phyloP scores from a whole-genome alignment of 306 rosid species.

The Rubus parviflorus region DNA sequence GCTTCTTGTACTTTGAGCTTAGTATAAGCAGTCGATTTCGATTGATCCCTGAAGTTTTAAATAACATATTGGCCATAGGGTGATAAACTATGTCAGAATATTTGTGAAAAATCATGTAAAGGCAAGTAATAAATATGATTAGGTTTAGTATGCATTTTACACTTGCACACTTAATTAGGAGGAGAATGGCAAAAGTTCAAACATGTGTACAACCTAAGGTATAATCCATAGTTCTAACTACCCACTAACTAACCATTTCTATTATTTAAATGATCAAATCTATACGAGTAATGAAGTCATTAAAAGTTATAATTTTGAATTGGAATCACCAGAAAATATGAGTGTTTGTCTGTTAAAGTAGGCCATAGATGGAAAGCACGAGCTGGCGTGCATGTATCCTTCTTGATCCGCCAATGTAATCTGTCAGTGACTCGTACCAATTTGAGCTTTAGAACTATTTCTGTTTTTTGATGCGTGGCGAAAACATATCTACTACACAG shows the following conservation, averaged over 20 bases:
- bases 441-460: not conserved
- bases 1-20: not conserved
- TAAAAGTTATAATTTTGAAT: not conserved
- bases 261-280: not conserved
- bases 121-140: not conserved
- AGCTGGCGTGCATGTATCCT: not conserved
- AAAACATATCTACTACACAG: not conserved
- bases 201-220: not conserved
- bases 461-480: not conserved
- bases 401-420: conserved; percentile 1
- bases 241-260: not conserved
- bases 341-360: not conserved
- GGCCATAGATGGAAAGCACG: not conserved
- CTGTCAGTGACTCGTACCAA: not conserved
- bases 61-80: not conserved
- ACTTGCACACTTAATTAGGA: not conserved
- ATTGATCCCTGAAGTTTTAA: not conserved
- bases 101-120: not conserved
- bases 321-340: not conserved
- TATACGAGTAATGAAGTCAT: not conserved
- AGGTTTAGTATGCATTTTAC: not conserved
- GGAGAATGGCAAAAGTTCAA: not conserved
- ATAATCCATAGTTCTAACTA: not conserved
- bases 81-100: not conserved
- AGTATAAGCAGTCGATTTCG: not conserved